Conservation (phyloP, 108 stramenopile genomes). For the Cyclostephanos invisitatus region DNA sequence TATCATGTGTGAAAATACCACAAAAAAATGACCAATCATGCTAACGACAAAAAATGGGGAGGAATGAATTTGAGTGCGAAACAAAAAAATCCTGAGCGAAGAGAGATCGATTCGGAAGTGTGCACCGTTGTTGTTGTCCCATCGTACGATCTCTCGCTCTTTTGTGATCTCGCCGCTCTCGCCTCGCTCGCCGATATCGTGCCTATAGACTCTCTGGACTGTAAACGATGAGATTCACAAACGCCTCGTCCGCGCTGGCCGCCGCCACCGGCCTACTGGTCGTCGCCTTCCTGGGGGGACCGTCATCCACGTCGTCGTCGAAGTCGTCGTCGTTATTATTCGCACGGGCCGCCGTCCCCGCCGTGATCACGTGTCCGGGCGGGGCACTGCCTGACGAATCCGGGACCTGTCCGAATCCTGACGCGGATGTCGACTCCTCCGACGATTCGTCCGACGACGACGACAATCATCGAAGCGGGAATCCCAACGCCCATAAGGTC, state of each 20-base stretch:
- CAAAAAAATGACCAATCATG: too few species aligned
- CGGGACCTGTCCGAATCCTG: background rate
- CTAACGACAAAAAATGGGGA: too few species aligned
- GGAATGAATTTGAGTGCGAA: too few species aligned
- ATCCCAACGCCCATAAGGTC: slow-evolving; percentile 47
- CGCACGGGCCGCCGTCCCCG: background rate
- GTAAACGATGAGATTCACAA: slow-evolving; percentile 33
- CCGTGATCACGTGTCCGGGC: background rate
- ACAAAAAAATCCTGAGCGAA: too few species aligned
- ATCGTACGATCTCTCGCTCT: too few species aligned
- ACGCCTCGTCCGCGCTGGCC: slow-evolving; percentile 41
- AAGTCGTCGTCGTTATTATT: slow-evolving; percentile 8
- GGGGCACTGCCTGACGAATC: background rate
- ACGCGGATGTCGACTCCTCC: slow-evolving; percentile 7
- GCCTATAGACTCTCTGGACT: too few species aligned
- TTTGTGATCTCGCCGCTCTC: too few species aligned
- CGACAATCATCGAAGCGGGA: slow-evolving; percentile 9
- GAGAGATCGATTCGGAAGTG: too few species aligned
- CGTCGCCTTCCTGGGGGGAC: slow-evolving; percentile 3
- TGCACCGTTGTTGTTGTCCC: too few species aligned
- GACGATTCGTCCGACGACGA: slow-evolving; percentile 16
- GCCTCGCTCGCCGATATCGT: too few species aligned
- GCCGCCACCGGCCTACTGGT: slow-evolving; percentile 26
- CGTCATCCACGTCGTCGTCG: slow-evolving; percentile 25
- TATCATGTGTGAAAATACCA: too few species aligned